Base-by-base conservation (phyloP, 495 filamentous ascomycete genomes). In the Lentithecium fluviatile region DNA sequence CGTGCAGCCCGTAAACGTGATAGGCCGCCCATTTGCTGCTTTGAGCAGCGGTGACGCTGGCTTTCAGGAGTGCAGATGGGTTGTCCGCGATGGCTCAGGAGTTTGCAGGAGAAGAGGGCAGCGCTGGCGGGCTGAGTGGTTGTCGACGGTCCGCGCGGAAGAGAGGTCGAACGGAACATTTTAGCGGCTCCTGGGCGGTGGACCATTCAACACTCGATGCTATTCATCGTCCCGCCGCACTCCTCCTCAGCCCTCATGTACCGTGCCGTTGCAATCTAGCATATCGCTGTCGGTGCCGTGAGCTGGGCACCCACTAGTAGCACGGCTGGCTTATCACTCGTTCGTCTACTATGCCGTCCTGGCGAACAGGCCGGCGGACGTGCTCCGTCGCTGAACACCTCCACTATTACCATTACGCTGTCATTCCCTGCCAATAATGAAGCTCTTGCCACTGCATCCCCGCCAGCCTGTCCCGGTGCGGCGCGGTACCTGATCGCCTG, bases 381-480 rank as follows among this genome's bases (percentile, higher is more conserved):
- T 10, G 15, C 40, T 40, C 50, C 49, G 26, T 42, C 17, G 42
- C 55, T 4, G n/a, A 8, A 10, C 19, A 19, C 21, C 46, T 48
- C 15, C 47, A 56, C 59, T 51, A 56, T 32, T 10, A 4, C 3
- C 29, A 3, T 10, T 32, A 32, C 29, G 29, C 29, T 10, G 4
- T 32, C 50, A 21, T 55, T 50, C 63, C 64, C 64, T 67, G 59
- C 59, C 64, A 61, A 63, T 67, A 60, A 67, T 60, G 64, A 56
- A 56, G 38, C 43, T 46, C 26, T 37, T 37, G 29, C 46, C 48
- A 17, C 55, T 48, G 13, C 46, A 66, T 59, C 42, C 64, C 64
- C 60, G 54, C 64, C 24, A 58, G 38, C 58, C 58, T 62, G 58
- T 36, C 40, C 43, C 45, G 43, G 36, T 21, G 58, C 58, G 52